These are phyloP conservation scores for Setaria viridis DNA, from an alignment of 202 grass and related monocot species.

Conservation along the genomic window DNA sequence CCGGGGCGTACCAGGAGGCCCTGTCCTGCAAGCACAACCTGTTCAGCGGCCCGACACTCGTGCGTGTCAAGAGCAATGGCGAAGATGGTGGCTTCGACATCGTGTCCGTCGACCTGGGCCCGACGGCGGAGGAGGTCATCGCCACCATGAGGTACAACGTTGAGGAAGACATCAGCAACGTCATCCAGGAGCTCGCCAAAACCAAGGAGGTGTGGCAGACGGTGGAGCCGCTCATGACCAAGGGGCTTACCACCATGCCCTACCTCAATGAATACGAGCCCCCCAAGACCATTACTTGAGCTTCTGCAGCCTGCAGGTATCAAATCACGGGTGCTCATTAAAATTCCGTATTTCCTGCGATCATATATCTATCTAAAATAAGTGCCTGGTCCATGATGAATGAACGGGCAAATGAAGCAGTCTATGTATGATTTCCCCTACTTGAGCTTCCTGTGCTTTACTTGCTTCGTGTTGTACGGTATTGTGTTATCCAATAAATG, in stretches of 20 bases:
- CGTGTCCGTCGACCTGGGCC: background rate
- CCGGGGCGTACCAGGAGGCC: slow-evolving; percentile 56
- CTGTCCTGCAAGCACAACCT: slow-evolving; percentile 47
- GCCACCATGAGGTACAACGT: slow-evolving; percentile 31
- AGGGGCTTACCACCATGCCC: slow-evolving; percentile 30
- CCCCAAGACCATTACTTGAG: background rate
- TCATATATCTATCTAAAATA: background rate
- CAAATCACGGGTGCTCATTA: background rate
- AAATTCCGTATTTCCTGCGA: background rate
- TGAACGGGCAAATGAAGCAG: background rate
- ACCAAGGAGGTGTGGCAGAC: slow-evolving; percentile 23
- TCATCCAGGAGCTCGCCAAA: background rate
- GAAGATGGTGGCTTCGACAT: background rate
- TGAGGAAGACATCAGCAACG: background rate
- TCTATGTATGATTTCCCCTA: background rate
- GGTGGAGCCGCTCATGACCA: slow-evolving; percentile 1
- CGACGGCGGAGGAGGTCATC: slow-evolving; percentile 42
- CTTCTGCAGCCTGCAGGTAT: background rate
- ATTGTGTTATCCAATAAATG: background rate
- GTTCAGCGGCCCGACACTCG: slow-evolving; percentile 42
- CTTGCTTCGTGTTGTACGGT: background rate
- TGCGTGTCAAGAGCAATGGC: background rate
- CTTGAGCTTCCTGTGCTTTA: background rate
- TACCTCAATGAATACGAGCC: slow-evolving; percentile 39
- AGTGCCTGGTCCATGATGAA: background rate